These are phyloP conservation scores for Phytopythium vexans DNA, from an alignment of 352 stramenopile species.

Conservation along the genomic window DNA sequence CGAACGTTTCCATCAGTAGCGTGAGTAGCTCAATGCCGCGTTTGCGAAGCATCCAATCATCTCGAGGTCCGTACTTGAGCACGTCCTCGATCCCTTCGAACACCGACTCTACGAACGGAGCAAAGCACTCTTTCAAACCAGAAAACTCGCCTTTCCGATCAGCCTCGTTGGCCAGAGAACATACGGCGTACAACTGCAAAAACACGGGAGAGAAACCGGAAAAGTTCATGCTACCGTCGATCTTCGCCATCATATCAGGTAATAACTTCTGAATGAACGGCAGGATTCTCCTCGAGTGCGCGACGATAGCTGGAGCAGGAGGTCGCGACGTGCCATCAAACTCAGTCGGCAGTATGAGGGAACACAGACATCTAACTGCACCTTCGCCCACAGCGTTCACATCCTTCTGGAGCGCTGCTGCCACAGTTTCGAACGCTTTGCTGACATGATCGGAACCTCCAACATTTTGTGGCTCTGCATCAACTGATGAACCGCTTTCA, in stretches of 20 bases:
- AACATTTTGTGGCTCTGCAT: not conserved
- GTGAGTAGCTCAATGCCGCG: constrained; percentile 49
- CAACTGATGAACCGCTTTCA: not conserved
- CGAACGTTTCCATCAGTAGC: constrained; percentile 43
- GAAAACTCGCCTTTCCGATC: constrained; percentile 17
- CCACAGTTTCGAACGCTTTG: constrained; percentile 27
- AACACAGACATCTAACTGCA: constrained; percentile 45
- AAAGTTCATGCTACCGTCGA: constrained; percentile 49
- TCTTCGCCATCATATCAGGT: constrained; percentile 27
- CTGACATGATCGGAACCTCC: too few relatives aligned
- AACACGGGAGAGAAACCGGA: constrained; percentile 42
- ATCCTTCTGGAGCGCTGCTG: constrained; percentile 34
- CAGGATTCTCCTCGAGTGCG: constrained; percentile 30
- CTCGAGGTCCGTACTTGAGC: constrained; percentile 41
- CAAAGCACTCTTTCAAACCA: constrained; percentile 26
- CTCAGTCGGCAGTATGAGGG: constrained; percentile 40
- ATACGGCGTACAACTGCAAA: constrained; percentile 38
- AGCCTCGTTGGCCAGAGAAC: constrained; percentile 26
- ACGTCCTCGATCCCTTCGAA: constrained; percentile 59
- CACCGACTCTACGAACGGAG: constrained; percentile 33
- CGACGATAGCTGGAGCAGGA: constrained; percentile 15
- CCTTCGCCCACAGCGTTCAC: constrained; percentile 40
- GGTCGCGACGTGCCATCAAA: constrained; percentile 46
- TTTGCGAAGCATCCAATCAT: constrained; percentile 56
- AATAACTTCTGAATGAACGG: constrained; percentile 37